Conservation (phyloP, 495 filamentous ascomycete genomes). For the Echria macrotheca region DNA sequence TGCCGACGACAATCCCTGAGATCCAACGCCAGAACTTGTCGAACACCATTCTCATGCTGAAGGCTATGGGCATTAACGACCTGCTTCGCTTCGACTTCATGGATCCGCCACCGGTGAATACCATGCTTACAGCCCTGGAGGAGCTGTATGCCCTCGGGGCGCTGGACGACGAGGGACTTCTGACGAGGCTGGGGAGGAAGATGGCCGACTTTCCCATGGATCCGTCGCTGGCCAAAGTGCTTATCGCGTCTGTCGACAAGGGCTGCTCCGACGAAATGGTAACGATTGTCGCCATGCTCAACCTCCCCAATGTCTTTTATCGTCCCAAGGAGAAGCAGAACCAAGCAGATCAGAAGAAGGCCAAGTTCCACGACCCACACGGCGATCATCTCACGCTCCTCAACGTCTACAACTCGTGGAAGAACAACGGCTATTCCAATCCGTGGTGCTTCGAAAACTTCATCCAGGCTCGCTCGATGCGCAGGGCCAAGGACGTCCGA, state of each 20-base stretch:
- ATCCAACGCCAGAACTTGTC: conserved; percentile 96
- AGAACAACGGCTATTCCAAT: conserved; percentile 68
- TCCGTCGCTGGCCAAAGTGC: conserved; percentile 79
- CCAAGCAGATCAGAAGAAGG: conserved; percentile 94
- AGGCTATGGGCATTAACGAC: conserved; percentile 99
- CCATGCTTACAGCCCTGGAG: conserved; percentile 93
- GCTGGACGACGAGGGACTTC: conserved; percentile 90
- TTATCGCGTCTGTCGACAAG: conserved; percentile 82
- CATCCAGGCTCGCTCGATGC: conserved; percentile 85
- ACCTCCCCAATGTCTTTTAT: conserved; percentile 79
- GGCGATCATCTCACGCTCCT: conserved; percentile 92
- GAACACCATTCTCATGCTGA: conserved; percentile 94
- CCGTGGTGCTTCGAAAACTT: conserved; percentile 98
- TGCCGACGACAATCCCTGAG: conserved; percentile 91
- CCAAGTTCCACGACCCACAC: conserved; percentile 91
- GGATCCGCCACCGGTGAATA: conserved; percentile 93
- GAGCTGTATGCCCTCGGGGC: conserved; percentile 90
- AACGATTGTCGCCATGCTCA: conserved; percentile 92
- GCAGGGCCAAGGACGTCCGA: conserved; percentile 84
- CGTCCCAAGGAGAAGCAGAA: conserved; percentile 94
- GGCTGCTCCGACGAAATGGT: conserved; percentile 91
- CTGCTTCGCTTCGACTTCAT: conserved; percentile 97
- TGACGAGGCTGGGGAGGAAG: conserved; percentile 88
- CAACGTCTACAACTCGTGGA: conserved; percentile 97
- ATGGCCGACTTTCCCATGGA: conserved; percentile 98